Evolutionary conservation across 192 early-diverging fungal genomes (phyloP).

Genomic region (Umbelopsis vinacea): DNA sequence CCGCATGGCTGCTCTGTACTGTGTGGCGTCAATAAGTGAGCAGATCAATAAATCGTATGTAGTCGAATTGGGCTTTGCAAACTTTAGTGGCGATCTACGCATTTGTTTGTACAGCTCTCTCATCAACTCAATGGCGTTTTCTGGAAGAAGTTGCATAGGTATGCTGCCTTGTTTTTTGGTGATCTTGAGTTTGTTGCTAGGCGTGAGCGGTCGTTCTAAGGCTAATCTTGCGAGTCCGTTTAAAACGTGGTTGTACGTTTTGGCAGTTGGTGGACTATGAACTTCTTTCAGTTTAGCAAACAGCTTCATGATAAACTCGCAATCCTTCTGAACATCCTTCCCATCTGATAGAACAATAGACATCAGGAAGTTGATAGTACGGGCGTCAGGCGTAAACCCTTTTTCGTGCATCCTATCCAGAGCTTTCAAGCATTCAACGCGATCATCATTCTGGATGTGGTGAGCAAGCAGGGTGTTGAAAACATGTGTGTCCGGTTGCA

Average conservation of each 20-base stretch:
- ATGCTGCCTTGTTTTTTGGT: background rate
- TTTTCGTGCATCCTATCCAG: background rate
- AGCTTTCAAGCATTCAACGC: background rate
- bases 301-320: background rate
- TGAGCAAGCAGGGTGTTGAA: slow-evolving; percentile 28
- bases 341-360: background rate
- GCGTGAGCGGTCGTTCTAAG: background rate
- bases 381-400: background rate
- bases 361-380: slow-evolving; percentile 3
- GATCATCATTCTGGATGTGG: slow-evolving; percentile 2
- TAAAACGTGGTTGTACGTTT: background rate
- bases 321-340: background rate
- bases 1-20: slow-evolving; percentile 20
- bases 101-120: slow-evolving; percentile 26
- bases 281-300: background rate
- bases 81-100: background rate
- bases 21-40: slow-evolving; percentile 1
- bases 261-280: background rate
- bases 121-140: slow-evolving; percentile 17
- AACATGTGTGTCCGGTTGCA: slow-evolving; percentile 28
- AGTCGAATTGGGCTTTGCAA: slow-evolving; percentile 28
- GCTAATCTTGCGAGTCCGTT: slow-evolving; percentile 2
- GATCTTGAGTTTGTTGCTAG: background rate
- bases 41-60: slow-evolving; percentile 40
- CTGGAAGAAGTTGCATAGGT: background rate